Conservation (phyloP, 257 asterid species). For the Solanum lycopersicoides region DNA sequence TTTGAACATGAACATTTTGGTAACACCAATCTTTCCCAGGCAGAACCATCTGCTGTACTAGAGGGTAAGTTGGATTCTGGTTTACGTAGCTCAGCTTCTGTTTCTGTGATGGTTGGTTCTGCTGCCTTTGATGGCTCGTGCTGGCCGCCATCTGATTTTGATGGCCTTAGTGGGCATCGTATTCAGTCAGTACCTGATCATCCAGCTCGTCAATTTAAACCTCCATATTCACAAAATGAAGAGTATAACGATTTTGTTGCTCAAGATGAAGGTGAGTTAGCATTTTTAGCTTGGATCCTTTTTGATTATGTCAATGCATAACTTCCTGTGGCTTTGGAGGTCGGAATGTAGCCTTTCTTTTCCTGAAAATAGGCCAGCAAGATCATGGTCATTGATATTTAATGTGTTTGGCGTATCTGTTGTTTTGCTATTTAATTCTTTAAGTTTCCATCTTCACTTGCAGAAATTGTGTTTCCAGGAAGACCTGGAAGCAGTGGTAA, state of each 20-base stretch:
- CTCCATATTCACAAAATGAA: constrained; percentile 32
- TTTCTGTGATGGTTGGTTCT: constrained; percentile 30
- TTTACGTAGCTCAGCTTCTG: constrained; percentile 25
- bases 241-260: constrained; percentile 38
- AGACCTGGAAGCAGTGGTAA: constrained; percentile 70
- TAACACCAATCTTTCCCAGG: constrained; percentile 23
- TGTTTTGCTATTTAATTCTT: background rate
- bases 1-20: constrained; percentile 25
- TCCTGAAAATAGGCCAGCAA: background rate
- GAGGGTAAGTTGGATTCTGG: constrained; percentile 38
- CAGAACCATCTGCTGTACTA: constrained; percentile 33
- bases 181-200: constrained; percentile 36
- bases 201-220: constrained; percentile 35
- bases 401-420: background rate
- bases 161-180: constrained; percentile 30
- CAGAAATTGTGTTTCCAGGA: constrained; percentile 82
- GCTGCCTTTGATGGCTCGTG: constrained; percentile 25
- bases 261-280: constrained; percentile 63
- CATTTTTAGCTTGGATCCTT: constrained; percentile 1
- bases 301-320: background rate
- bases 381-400: background rate
- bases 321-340: background rate
- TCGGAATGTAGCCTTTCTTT: background rate
- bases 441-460: background rate
- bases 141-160: constrained; percentile 54